A percentile compares a stretch with the other conserved stretches of the same genome.
Evolutionary conservation across 2,329 filamentous ascomycete genomes (phyloP).

Genomic region (Penicillium griseofulvum): DNA sequence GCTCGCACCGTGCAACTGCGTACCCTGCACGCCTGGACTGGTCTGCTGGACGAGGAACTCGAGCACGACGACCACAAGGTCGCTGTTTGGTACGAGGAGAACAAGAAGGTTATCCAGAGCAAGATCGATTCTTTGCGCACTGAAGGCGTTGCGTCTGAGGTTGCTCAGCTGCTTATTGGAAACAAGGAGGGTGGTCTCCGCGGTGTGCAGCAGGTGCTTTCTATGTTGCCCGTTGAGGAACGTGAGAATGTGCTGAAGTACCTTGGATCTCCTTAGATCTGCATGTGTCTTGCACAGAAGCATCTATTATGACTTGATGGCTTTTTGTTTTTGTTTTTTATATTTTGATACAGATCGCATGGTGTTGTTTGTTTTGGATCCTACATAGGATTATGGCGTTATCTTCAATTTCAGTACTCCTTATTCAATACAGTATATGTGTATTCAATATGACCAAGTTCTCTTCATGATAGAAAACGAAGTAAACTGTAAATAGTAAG

Average conservation of each 20-base stretch:
- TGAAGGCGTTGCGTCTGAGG: conserved; percentile 67
- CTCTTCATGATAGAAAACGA: too few relatives aligned
- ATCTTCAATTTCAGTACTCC: neutral
- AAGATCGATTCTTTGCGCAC: conserved; percentile 83
- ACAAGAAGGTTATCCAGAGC: conserved; percentile 74
- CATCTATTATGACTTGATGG: conserved; percentile 21
- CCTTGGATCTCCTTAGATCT: conserved; percentile 31
- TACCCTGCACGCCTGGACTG: conserved; percentile 79
- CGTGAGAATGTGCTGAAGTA: conserved; percentile 75
- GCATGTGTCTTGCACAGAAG: neutral
- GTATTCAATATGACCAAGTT: neutral
- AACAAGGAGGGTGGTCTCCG: conserved; percentile 71
- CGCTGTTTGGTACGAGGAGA: conserved; percentile 93
- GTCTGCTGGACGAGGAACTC: conserved; percentile 65
- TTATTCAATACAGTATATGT: neutral
- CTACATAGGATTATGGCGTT: neutral
- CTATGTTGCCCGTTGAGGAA: conserved; percentile 83
- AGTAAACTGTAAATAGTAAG: neutral
- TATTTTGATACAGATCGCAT: conserved; percentile 11
- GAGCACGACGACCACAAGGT: conserved; percentile 77
- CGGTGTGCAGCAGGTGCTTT: conserved; percentile 80
- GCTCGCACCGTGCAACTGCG: conserved; percentile 67
- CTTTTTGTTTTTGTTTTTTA: conserved; percentile 7
- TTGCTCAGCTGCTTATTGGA: conserved; percentile 65
- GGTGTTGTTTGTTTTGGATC: conserved; percentile 11